Evolutionary conservation across 768 basidiomycete species (phyloP).

Genomic region (Kwoniella dendrophila): DNA sequence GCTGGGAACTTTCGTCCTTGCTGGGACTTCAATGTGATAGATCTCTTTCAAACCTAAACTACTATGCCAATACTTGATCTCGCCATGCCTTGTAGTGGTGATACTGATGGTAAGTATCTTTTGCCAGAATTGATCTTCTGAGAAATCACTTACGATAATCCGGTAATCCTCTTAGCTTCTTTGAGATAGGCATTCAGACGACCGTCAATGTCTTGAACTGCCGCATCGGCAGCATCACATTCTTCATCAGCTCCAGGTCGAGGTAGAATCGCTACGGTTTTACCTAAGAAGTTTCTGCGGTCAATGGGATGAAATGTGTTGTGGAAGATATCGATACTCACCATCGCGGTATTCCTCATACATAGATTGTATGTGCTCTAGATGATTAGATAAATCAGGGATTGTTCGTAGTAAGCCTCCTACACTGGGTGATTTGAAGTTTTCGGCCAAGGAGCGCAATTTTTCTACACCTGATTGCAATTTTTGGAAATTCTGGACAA

Average conservation of each 20-base stretch:
- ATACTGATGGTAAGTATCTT: background rate
- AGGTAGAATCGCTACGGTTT: slow-evolving; percentile 67
- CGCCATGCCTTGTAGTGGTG: slow-evolving; percentile 56
- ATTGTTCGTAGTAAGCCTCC: slow-evolving; percentile 73
- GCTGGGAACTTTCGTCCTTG: slow-evolving; percentile 68
- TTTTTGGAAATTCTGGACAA: slow-evolving; percentile 69
- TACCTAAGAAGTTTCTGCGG: slow-evolving; percentile 7
- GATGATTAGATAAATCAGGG: slow-evolving; percentile 72
- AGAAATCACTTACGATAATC: slow-evolving; percentile 64
- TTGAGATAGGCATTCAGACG: slow-evolving; percentile 70
- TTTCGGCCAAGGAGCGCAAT: slow-evolving; percentile 67
- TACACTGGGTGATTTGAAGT: slow-evolving; percentile 77
- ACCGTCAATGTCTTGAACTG: slow-evolving; percentile 71
- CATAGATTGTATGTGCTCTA: slow-evolving; percentile 73
- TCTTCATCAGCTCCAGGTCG: slow-evolving; percentile 79
- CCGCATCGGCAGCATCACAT: slow-evolving; percentile 75
- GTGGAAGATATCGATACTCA: slow-evolving; percentile 27
- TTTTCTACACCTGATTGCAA: slow-evolving; percentile 69
- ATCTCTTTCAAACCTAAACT: slow-evolving; percentile 89
- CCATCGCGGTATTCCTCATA: slow-evolving; percentile 60
- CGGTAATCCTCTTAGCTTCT: slow-evolving; percentile 62
- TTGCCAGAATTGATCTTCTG: too few species aligned
- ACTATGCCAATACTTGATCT: slow-evolving; percentile 73
- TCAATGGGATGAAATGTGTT: background rate
- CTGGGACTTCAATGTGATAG: slow-evolving; percentile 77